Evolutionary conservation across 441 rosid species (phyloP).

Genomic region (Corymbia citriodora): DNA sequence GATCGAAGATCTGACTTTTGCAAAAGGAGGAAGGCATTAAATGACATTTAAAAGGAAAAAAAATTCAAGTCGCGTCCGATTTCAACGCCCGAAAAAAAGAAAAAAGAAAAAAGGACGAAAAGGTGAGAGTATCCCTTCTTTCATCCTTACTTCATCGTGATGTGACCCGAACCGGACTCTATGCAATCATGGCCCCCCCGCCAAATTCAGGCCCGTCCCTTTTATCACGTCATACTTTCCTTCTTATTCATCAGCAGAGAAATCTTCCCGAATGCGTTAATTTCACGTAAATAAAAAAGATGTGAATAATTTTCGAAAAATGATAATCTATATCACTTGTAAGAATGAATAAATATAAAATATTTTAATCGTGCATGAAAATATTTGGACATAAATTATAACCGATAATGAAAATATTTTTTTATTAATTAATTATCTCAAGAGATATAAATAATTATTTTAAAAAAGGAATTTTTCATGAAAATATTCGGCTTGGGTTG

Average conservation of each 20-base stretch:
- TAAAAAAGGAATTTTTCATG: no score
- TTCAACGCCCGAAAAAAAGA: background rate
- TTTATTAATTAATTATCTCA: no score
- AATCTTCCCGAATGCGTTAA: background rate
- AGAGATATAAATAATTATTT: no score
- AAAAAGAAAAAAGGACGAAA: background rate
- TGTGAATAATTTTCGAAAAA: no score
- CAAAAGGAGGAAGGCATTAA: background rate
- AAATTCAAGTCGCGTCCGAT: background rate
- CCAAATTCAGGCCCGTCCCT: background rate
- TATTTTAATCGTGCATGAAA: no score
- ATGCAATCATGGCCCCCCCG: background rate
- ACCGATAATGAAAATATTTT: accelerated
- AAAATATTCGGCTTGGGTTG: no score
- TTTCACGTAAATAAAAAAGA: background rate
- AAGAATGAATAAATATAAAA: accelerated
- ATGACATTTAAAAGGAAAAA: background rate
- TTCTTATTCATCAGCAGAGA: background rate
- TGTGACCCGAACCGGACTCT: background rate
- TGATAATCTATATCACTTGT: background rate
- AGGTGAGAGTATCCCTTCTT: background rate
- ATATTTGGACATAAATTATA: accelerated
- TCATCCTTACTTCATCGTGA: background rate
- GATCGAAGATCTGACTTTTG: background rate
- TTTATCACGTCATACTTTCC: background rate